Evolutionary conservation across 139 green algal genomes (phyloP).

Genomic region (Nannochloris sp.): DNA sequence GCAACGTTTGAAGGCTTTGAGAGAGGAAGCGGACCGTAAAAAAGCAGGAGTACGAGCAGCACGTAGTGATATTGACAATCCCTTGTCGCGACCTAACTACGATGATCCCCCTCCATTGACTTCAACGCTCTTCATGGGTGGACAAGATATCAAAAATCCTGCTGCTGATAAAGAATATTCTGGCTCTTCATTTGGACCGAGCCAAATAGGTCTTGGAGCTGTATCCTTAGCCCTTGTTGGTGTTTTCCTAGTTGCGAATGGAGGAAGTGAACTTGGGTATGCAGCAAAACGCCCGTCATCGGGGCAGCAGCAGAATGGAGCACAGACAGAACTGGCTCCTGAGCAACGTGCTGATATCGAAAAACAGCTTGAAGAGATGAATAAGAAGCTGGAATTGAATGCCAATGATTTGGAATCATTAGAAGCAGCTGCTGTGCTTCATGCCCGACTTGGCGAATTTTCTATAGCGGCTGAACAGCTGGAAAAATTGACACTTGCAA

Average conservation of each 20-base stretch:
- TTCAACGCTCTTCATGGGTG: constrained; percentile 8
- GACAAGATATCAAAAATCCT: background rate
- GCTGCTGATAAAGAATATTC: background rate
- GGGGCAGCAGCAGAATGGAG: background rate
- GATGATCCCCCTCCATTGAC: constrained; percentile 21
- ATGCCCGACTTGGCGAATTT: constrained; percentile 15
- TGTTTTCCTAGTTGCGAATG: constrained; percentile 26
- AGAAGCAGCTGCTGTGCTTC: constrained; percentile 23
- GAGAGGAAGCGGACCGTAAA: constrained; percentile 3
- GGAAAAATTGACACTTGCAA: constrained; percentile 6
- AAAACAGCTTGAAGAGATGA: constrained; percentile 6
- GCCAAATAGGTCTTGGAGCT: constrained; percentile 16
- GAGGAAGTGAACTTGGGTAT: constrained; percentile 8
- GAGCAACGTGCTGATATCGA: constrained; percentile 16
- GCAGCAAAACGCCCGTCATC: background rate
- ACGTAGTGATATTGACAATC: background rate
- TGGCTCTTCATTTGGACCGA: constrained; percentile 9
- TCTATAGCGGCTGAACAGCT: constrained; percentile 13
- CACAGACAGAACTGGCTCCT: background rate
- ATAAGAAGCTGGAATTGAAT: background rate
- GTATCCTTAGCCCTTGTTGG: constrained; percentile 14
- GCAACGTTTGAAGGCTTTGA: constrained; percentile 17
- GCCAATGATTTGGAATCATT: constrained; percentile 9
- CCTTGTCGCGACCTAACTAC: constrained; percentile 7
- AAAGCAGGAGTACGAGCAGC: background rate